These are phyloP conservation scores for Monosporozyma yasuniensis DNA, from an alignment of 805 yeast genomes.

Conservation along the genomic window DNA sequence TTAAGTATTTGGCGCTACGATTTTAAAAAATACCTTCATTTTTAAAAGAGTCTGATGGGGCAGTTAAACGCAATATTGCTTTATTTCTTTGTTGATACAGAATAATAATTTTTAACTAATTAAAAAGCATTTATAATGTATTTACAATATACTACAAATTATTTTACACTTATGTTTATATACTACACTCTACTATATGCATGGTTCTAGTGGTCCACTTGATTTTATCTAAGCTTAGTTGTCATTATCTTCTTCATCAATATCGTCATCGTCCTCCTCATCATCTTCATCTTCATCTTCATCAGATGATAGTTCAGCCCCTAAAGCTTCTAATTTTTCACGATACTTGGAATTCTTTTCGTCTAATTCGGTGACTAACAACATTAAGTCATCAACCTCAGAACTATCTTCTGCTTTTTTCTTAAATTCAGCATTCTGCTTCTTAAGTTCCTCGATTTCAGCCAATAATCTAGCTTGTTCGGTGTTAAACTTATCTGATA, in stretches of 20 bases:
- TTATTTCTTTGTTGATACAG: too few relatives aligned
- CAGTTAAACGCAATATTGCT: too few relatives aligned
- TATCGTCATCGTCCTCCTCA: too few relatives aligned
- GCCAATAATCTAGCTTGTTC: constrained; percentile 4
- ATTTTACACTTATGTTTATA: neutral
- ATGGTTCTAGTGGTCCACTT: neutral
- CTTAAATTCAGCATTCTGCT: constrained; percentile 7
- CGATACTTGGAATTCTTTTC: constrained; percentile 55
- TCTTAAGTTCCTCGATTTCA: constrained; percentile 4
- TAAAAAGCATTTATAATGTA: neutral
- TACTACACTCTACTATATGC: neutral
- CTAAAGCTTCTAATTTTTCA: constrained; percentile 39
- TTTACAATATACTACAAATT: neutral
- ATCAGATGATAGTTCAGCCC: constrained; percentile 59
- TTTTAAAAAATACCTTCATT: too few relatives aligned
- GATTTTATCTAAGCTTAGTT: neutral
- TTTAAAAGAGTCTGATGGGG: too few relatives aligned
- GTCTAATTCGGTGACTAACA: constrained; percentile 69
- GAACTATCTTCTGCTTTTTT: constrained; percentile 12
- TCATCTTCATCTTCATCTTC: constrained; percentile 62
- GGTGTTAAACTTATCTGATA: neutral
- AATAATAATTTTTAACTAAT: too few relatives aligned
- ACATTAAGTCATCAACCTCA: constrained; percentile 57
- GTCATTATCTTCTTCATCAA: constrained; percentile 36
- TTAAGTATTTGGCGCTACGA: too few relatives aligned